Evolutionary conservation across 2,329 filamentous ascomycete species (phyloP), one percentile per base, ranked within the genome.

Genomic region (Talaromyces amestolkiae): DNA sequence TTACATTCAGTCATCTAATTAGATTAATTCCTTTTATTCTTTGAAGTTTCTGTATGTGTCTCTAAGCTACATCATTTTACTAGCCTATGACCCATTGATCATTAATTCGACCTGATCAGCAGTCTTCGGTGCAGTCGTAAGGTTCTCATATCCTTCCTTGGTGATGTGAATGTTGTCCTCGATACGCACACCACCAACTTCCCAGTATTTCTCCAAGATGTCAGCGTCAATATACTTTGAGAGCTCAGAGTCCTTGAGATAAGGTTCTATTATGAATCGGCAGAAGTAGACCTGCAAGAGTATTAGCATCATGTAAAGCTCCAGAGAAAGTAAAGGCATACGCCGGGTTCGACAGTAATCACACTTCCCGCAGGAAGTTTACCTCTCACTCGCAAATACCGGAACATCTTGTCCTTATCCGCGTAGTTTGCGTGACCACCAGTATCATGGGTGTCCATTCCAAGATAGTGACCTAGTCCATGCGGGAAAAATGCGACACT

Each of bases 291-390:
- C 88, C 86, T 88, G 58, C 9, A 51, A 22, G 3, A 60, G 39
- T 17, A 33, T 53, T 22, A 67, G 53, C 31, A 24, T 47, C 56
- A 39, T 53, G 10, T 5, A n/a, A 2, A 11, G 11, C 17, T 24
- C n/a, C 15, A 27, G 24, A 58, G 2, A 41, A 65, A 59, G 47
- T 15, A 7, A 58, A 39, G 63, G 82, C 87, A 78, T 82, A 91
- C 87, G 58, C 95, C 95, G 13, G 95, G 95, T 81, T 99, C 95
- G 45, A 98, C 94, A 0, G 95, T 99, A 62, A 99, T 89, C 27
- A 99, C 92, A 59, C 89, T 89, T 8, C 91, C 90, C 0, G 88
- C 89, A 0, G 92, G 92, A 58, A 97, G 77, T 24, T 80, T 84
- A 13, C 91, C 89, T 62, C 95, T 83, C 45, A 96, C 89, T 53